phyloP scores from a whole-genome alignment of 1,139 yeast genomes.

The Debaryomycetaceae sp. region DNA sequence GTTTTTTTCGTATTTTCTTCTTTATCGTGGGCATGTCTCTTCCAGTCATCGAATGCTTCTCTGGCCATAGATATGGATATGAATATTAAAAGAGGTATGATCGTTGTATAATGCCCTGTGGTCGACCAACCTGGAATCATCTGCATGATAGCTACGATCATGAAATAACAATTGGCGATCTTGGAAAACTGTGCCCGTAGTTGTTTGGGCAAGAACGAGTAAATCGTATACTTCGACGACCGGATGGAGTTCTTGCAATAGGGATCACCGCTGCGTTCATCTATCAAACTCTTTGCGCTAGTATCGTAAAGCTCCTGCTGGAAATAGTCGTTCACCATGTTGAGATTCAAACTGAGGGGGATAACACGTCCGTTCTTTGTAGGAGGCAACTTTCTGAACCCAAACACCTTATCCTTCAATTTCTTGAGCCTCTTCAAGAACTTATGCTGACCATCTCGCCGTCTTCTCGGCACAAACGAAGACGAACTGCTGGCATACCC shows the following conservation, averaged over 20 bases:
- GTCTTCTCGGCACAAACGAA: slow-evolving; percentile 19
- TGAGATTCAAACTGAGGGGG: slow-evolving; percentile 53
- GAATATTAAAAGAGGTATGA: slow-evolving; percentile 80
- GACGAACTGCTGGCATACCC: slow-evolving; percentile 11
- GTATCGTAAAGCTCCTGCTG: slow-evolving; percentile 26
- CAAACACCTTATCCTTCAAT: slow-evolving; percentile 34
- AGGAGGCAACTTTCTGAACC: slow-evolving; percentile 43
- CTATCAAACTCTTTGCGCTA: slow-evolving; percentile 39
- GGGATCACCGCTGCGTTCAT: slow-evolving; percentile 64
- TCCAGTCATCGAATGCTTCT: slow-evolving; percentile 92
- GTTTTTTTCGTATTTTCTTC: slow-evolving; percentile 72
- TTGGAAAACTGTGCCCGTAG: slow-evolving; percentile 87
- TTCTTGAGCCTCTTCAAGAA: slow-evolving; percentile 14
- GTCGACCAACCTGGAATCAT: slow-evolving; percentile 98
- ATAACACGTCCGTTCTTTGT: slow-evolving; percentile 70
- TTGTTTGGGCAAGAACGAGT: slow-evolving; percentile 85
- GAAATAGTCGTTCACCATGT: slow-evolving; percentile 24
- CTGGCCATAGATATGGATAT: slow-evolving; percentile 88
- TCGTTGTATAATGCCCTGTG: slow-evolving; percentile 94
- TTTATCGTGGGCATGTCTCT: slow-evolving; percentile 80
- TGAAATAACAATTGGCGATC: slow-evolving; percentile 81
- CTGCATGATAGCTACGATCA: slow-evolving; percentile 86
- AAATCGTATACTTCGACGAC: slow-evolving; percentile 80
- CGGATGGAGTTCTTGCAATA: slow-evolving; percentile 70
- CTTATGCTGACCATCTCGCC: slow-evolving; percentile 14